Evolutionary conservation across 257 asterid species (phyloP).

Genomic region (Solanum chaucha): DNA sequence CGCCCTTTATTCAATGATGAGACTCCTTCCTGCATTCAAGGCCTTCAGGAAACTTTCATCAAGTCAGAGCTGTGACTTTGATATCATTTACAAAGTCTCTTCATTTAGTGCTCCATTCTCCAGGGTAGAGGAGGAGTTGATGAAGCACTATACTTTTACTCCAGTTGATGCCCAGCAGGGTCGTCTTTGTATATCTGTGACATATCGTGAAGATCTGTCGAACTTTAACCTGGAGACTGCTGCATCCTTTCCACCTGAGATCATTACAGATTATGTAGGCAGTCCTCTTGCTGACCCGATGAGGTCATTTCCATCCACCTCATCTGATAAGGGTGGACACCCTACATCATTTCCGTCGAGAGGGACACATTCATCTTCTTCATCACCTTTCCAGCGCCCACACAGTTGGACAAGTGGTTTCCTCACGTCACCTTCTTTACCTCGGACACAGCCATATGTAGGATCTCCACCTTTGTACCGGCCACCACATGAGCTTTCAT

Average conservation of each 20-base stretch:
- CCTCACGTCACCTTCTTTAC: slow-evolving; percentile 43
- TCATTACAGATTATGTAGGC: slow-evolving; percentile 86
- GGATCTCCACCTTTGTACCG: slow-evolving; percentile 68
- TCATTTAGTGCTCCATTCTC: slow-evolving; percentile 70
- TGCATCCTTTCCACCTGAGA: slow-evolving; percentile 69
- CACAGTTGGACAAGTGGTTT: slow-evolving; percentile 97
- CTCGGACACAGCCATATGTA: slow-evolving; percentile 35
- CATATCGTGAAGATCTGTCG: slow-evolving; percentile 67
- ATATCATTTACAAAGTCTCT: slow-evolving; percentile 73
- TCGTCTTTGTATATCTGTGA: slow-evolving; percentile 62
- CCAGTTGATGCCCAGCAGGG: slow-evolving; percentile 89
- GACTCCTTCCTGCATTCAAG: slow-evolving; percentile 89
- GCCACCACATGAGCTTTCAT: slow-evolving; percentile 51
- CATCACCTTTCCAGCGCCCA: slow-evolving; percentile 65
- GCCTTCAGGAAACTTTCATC: slow-evolving; percentile 70
- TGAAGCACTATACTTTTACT: slow-evolving; percentile 59
- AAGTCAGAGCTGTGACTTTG: slow-evolving; percentile 61
- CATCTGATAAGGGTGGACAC: slow-evolving; percentile 31
- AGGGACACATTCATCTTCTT: slow-evolving; percentile 36
- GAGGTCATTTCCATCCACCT: slow-evolving; percentile 55
- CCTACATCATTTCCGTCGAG: slow-evolving; percentile 40
- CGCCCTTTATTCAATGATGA: slow-evolving; percentile 63
- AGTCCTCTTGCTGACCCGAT: slow-evolving; percentile 83
- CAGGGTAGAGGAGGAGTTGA: slow-evolving; percentile 57
- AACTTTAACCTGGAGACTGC: slow-evolving; percentile 60